These are phyloP conservation scores for Tricholoma hemisulphureum DNA, from an alignment of 768 basidiomycete species.

Conservation along the genomic window DNA sequence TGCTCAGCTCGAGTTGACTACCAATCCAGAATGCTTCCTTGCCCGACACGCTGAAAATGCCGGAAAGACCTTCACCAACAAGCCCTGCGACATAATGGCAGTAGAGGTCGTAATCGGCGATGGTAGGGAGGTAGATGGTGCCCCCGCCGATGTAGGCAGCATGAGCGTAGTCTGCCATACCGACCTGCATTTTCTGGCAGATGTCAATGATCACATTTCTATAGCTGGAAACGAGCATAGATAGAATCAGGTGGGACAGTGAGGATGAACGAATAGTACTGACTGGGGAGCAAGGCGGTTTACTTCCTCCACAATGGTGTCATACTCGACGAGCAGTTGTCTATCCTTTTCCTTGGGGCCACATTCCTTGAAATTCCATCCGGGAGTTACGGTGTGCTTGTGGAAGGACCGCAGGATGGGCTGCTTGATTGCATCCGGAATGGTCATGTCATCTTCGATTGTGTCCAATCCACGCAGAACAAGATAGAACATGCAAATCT, in stretches of 20 bases:
- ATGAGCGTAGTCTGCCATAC: constrained; percentile 96
- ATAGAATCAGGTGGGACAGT: constrained; percentile 2
- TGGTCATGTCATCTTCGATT: constrained; percentile 97
- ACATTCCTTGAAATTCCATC: constrained; percentile 81
- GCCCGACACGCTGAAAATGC: constrained; percentile 81
- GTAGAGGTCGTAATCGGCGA: constrained; percentile 92
- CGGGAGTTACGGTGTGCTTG: constrained; percentile 71
- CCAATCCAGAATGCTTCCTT: constrained; percentile 77
- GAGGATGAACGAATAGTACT: constrained; percentile 18
- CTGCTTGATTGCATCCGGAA: constrained; percentile 83
- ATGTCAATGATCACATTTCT: constrained; percentile 82
- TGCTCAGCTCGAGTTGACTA: constrained; percentile 81
- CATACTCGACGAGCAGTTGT: constrained; percentile 80
- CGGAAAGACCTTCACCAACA: constrained; percentile 92
- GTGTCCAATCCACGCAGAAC: constrained; percentile 95
- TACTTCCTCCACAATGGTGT: constrained; percentile 78
- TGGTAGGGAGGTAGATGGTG: constrained; percentile 65
- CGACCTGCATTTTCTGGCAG: constrained; percentile 80
- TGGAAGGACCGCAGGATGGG: constrained; percentile 83
- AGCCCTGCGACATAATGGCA: constrained; percentile 99
- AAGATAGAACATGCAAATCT: constrained; percentile 96
- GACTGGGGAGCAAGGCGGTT: constrained; percentile 64
- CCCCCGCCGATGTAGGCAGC: constrained; percentile 66
- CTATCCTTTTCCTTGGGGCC: constrained; percentile 90
- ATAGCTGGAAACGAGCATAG: constrained; percentile 45